Percentiles rank a stretch among this genome's conserved stretches.
Evolutionary conservation across 225 moss, liverwort and hornwort species (phyloP).

Genomic region (Neckera pumila): DNA sequence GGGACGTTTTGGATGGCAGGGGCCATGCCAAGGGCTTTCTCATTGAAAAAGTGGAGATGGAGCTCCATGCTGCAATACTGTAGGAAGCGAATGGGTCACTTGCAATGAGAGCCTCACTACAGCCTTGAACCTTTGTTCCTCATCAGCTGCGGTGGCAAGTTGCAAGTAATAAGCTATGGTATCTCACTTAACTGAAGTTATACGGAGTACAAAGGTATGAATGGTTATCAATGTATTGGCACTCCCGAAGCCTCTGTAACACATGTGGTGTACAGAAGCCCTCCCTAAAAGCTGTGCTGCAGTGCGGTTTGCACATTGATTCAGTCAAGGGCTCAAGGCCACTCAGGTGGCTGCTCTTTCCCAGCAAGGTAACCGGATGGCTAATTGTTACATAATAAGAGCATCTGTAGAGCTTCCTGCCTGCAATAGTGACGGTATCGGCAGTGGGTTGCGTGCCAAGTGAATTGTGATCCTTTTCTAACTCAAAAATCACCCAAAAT

Average conservation of each 20-base stretch:
- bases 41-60: background rate
- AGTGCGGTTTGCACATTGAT: background rate
- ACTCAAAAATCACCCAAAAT: no score
- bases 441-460: no score
- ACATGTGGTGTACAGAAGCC: background rate
- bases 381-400: background rate
- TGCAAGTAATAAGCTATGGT: background rate
- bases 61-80: background rate
- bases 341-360: background rate
- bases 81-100: background rate
- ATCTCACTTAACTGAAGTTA: background rate
- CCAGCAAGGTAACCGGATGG: no score
- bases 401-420: no score
- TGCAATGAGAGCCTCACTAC: background rate
- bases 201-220: no score
- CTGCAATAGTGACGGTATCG: no score
- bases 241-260: background rate
- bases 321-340: background rate
- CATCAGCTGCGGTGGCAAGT: background rate
- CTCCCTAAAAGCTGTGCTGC: background rate
- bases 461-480: no score
- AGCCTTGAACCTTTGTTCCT: background rate
- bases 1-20: no score
- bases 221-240: background rate
- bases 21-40: no score